Evolutionary conservation across 2,329 filamentous ascomycete species (phyloP).

Genomic region (Fusarium sp.): DNA sequence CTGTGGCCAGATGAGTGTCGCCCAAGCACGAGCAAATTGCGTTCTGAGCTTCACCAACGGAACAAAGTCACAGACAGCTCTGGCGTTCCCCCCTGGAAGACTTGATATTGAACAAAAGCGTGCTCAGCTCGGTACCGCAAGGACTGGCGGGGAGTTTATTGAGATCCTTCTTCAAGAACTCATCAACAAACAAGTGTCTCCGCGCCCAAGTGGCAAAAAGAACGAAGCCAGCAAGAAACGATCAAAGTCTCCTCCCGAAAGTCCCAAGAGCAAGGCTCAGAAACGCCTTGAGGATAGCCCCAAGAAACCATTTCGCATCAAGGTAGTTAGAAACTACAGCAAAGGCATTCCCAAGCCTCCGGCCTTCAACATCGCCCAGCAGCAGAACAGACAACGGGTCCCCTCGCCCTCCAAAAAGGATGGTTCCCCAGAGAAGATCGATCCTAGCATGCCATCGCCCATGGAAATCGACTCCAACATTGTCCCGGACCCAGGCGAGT

Average conservation of each 20-base stretch:
- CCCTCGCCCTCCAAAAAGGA: not conserved
- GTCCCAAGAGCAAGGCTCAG: constrained; percentile 17
- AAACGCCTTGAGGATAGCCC: constrained; percentile 10
- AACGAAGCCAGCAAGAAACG: constrained; percentile 5
- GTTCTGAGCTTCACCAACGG: constrained; percentile 36
- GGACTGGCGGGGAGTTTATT: constrained; percentile 23
- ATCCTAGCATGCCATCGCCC: not conserved
- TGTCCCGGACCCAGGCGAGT: not conserved
- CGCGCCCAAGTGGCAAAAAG: constrained; percentile 6
- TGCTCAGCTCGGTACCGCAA: constrained; percentile 10
- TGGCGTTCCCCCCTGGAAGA: constrained; percentile 18
- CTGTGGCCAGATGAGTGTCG: constrained; percentile 19
- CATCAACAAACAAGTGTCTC: constrained; percentile 24
- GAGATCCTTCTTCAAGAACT: constrained; percentile 16
- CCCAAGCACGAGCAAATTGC: constrained; percentile 26
- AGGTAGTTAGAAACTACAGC: not conserved
- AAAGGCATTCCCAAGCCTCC: not conserved
- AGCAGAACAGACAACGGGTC: not conserved
- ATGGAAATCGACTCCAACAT: constrained; percentile 9
- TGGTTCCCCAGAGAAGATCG: not conserved
- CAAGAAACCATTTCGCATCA: constrained; percentile 14
- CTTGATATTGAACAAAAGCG: constrained; percentile 13
- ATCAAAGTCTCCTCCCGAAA: constrained; percentile 7
- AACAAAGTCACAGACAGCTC: constrained; percentile 7
- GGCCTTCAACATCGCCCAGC: not conserved